Conservation (phyloP, 139 green algal species). For the Chlorella ohadii region DNA sequence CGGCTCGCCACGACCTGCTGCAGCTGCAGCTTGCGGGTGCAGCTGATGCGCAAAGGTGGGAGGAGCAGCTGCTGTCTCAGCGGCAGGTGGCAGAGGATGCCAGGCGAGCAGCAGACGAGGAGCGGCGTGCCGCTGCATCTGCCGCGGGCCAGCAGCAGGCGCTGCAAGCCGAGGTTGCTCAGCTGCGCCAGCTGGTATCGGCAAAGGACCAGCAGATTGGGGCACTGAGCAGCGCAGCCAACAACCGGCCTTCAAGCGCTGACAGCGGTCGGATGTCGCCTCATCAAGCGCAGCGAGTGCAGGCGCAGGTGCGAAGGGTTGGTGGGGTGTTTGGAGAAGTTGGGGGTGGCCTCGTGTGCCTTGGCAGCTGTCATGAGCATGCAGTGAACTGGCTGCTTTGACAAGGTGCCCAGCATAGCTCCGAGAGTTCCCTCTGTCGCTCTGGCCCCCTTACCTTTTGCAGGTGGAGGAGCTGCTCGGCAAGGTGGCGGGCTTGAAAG, state of each 20-base stretch:
- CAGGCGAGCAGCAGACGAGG: background rate
- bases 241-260: background rate
- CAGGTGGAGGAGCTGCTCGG: slow-evolving; percentile 5
- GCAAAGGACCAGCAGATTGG: slow-evolving; percentile 39
- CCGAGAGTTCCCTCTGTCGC: background rate
- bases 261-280: background rate
- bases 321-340: too few species aligned
- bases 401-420: background rate
- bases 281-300: background rate
- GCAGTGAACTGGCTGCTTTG: too few species aligned
- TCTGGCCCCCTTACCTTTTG: background rate
- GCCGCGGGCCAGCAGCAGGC: background rate
- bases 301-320: background rate
- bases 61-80: slow-evolving; percentile 14
- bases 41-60: slow-evolving; percentile 7
- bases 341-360: too few species aligned
- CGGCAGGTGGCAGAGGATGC: background rate
- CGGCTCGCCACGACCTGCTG: background rate
- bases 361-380: too few species aligned
- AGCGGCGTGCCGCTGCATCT: background rate
- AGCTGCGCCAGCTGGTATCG: slow-evolving; percentile 18
- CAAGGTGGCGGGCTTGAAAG: background rate
- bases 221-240: slow-evolving; percentile 9
- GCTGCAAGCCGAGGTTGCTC: background rate
- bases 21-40: background rate